Conservation (phyloP, 352 stramenopile genomes). For the Globisporangium recalcitrans region DNA sequence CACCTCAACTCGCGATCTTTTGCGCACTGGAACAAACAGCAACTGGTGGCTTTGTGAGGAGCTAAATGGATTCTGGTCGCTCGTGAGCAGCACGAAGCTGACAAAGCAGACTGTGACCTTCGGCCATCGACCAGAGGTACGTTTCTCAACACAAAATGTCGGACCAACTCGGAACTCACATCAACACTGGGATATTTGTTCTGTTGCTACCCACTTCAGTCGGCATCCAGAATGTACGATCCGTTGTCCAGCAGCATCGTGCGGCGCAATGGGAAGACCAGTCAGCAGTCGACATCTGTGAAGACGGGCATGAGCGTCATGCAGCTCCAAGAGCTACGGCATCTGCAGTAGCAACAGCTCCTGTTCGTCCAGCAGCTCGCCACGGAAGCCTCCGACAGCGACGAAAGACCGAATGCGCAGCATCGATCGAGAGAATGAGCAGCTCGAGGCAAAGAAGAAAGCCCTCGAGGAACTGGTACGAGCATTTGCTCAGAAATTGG, state of each 20-base stretch:
- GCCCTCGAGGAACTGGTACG: constrained; percentile 5
- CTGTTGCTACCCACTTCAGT: constrained; percentile 27
- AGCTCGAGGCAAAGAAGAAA: constrained; percentile 12
- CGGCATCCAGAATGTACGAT: constrained; percentile 67
- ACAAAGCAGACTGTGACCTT: constrained; percentile 56
- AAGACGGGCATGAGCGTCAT: constrained; percentile 69
- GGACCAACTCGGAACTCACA: neutral
- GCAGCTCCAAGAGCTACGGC: constrained; percentile 28
- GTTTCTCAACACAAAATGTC: neutral
- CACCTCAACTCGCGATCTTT: too few relatives aligned
- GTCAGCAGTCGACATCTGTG: constrained; percentile 23
- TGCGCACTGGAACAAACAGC: too few relatives aligned
- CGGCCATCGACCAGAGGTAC: constrained; percentile 48
- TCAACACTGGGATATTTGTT: neutral
- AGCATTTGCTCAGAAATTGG: neutral
- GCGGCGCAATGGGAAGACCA: constrained; percentile 16
- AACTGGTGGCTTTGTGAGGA: too few relatives aligned
- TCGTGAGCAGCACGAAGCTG: constrained; percentile 23
- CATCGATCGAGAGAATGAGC: constrained; percentile 11
- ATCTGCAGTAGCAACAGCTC: neutral
- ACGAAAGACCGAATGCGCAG: constrained; percentile 9
- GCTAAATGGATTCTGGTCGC: too few relatives aligned
- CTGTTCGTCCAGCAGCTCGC: neutral
- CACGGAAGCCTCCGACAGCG: neutral
- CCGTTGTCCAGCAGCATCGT: constrained; percentile 37